phyloP scores from a whole-genome alignment of 345 rosid genomes.

The Aethionema arabicum region DNA sequence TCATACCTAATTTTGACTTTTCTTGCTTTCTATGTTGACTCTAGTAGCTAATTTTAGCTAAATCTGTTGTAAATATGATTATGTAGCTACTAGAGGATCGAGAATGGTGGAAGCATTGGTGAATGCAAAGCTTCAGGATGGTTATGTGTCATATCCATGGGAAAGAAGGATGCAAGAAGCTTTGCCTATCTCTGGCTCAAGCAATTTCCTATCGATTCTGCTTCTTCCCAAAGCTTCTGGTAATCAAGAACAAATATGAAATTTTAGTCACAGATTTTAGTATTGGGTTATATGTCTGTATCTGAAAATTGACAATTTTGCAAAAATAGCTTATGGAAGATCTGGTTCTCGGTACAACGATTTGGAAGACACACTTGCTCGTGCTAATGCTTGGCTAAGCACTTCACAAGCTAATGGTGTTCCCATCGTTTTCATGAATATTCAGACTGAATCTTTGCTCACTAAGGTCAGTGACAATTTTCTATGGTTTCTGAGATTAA shows the following conservation, averaged over 20 bases:
- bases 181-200: conserved; percentile 67
- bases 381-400: conserved; percentile 85
- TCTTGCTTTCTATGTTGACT: conserved; percentile 16
- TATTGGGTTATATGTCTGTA: background rate
- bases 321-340: conserved; percentile 49
- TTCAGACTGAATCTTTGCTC: conserved; percentile 90
- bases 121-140: conserved; percentile 82
- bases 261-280: background rate
- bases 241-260: conserved; percentile 6
- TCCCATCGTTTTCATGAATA: conserved; percentile 79
- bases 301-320: background rate
- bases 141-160: conserved; percentile 92
- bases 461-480: conserved; percentile 62
- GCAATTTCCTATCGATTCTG: conserved; percentile 82
- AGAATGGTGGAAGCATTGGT: conserved; percentile 76
- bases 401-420: conserved; percentile 82
- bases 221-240: conserved; percentile 92
- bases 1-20: conserved; percentile 19
- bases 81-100: conserved; percentile 72
- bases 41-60: background rate
- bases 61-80: background rate
- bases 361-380: conserved; percentile 93
- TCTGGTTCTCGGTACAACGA: conserved; percentile 80
- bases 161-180: conserved; percentile 62
- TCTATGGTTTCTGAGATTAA: background rate